phyloP scores from a whole-genome alignment of 1,284 basidiomycete species.

The Moesziomyces sp. region DNA sequence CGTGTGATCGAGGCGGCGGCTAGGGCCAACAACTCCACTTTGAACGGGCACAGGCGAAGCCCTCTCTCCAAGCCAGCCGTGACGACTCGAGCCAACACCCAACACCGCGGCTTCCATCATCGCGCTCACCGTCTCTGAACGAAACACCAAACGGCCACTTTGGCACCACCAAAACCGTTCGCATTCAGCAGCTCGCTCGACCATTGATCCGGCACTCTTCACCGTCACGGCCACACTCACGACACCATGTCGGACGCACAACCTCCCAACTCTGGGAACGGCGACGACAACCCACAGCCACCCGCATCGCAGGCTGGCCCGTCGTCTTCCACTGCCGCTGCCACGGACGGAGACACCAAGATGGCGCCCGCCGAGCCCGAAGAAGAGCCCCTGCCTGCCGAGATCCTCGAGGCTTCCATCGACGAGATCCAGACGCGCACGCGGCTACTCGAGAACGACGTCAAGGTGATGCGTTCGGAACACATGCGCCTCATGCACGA shows the following conservation, averaged over 20 bases:
- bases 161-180: neutral
- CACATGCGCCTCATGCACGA: slow-evolving; percentile 91
- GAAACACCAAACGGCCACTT: neutral
- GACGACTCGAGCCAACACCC: neutral
- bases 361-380: slow-evolving; percentile 46
- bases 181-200: neutral
- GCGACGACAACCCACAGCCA: slow-evolving; percentile 19
- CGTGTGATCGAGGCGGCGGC: slow-evolving; percentile 25
- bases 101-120: neutral
- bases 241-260: slow-evolving; percentile 43
- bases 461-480: slow-evolving; percentile 72
- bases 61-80: neutral
- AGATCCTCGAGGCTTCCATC: slow-evolving; percentile 60
- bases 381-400: slow-evolving; percentile 52
- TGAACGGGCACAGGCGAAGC: neutral
- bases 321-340: slow-evolving; percentile 19
- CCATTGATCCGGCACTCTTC: neutral
- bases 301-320: slow-evolving; percentile 24
- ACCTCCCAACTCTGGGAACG: slow-evolving; percentile 20
- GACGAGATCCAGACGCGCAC: slow-evolving; percentile 66
- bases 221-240: neutral
- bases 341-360: slow-evolving; percentile 41
- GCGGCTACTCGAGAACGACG: slow-evolving; percentile 65
- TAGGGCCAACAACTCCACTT: slow-evolving; percentile 27
- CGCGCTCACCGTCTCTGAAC: neutral